A percentile compares a stretch with the other conserved stretches of the same genome.
Evolutionary conservation across 1,139 yeast species (phyloP).

Genomic region (Wickerhamomyces sp.): DNA sequence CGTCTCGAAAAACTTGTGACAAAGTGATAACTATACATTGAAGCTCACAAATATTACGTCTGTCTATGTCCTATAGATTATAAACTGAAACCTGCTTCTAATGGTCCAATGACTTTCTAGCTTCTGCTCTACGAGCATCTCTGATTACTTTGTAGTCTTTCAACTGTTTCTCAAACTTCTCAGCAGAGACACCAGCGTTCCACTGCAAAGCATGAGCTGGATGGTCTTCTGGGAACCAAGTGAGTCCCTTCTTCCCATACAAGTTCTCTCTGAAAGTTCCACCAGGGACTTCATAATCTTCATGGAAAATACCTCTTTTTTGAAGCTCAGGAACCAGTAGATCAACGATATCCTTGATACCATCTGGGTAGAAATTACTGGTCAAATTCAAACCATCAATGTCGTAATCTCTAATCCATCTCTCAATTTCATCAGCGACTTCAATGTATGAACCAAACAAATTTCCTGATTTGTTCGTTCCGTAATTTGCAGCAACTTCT

Average conservation of each 20-base stretch:
- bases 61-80: no score
- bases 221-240: conserved; percentile 17
- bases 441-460: conserved; percentile 30
- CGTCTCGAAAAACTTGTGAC: no score
- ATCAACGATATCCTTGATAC: conserved; percentile 27
- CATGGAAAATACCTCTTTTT: conserved; percentile 24
- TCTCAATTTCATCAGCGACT: conserved; percentile 26
- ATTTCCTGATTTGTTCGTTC: conserved; percentile 20
- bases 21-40: no score
- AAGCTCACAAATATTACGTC: no score
- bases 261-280: conserved; percentile 21
- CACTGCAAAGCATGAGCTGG: conserved; percentile 33
- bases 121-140: no score
- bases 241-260: conserved; percentile 24
- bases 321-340: conserved; percentile 25
- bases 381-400: conserved; percentile 29
- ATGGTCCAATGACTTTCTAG: no score
- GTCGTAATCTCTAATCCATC: conserved; percentile 24
- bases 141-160: not conserved
- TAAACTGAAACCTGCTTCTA: no score
- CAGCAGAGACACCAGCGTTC: conserved; percentile 20
- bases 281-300: conserved; percentile 24
- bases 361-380: conserved; percentile 21
- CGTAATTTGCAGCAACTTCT: conserved; percentile 11
- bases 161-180: conserved; percentile 13